Base-by-base conservation (phyloP, 371 early-diverging fungal genomes). In the Lichtheimia hyalospora region DNA sequence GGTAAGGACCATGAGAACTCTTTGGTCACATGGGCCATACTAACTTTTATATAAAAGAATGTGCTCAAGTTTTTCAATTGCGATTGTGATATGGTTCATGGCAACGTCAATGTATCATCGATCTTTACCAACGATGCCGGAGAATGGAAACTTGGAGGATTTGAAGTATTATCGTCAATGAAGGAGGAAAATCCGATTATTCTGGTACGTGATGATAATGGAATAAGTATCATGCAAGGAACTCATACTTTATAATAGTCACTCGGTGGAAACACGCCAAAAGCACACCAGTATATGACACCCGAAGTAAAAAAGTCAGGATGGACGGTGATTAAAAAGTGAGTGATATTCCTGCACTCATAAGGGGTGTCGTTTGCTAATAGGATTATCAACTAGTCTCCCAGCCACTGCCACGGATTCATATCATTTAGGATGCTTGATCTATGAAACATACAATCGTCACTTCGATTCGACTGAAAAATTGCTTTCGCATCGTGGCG, bases 111-210 rank as follows among this genome's bases (percentile, higher is more conserved):
- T 8, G 66, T 87, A 5, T 74, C 83, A 2, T 91, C 95, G 2
- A 87, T 98, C 52, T 96, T 88, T 68, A 86, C 87, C 34, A 95
- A 92, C 27, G 82, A 83, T 57, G 90, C 93, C 3, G 95, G 96
- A 42, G 98, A 98, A 70, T 98, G 96, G 96, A 93, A 90, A 62
- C 74, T 97, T 27, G 94, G 92, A 16, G 96, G 96, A 3, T 83
- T 95, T 57, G 98, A 97, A 61, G 60, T 91, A 14, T 62, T 93
- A 12, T 83, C 89, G 27, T 86, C 87, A 4, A 68, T 89, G 62
- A 84, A 87, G 50, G 93, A 91, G 54, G 90, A 90, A 50, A 78
- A 81, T 50, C 88, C 89, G 0, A 71, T 87, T 15, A 75, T 92
- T 24, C 63, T 86, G 67, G 86, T 85, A 81, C 65, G 46, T 46